These are phyloP conservation scores for Fusarium begoniae DNA, from an alignment of 2,329 filamentous ascomycete genomes.

Conservation along the genomic window DNA sequence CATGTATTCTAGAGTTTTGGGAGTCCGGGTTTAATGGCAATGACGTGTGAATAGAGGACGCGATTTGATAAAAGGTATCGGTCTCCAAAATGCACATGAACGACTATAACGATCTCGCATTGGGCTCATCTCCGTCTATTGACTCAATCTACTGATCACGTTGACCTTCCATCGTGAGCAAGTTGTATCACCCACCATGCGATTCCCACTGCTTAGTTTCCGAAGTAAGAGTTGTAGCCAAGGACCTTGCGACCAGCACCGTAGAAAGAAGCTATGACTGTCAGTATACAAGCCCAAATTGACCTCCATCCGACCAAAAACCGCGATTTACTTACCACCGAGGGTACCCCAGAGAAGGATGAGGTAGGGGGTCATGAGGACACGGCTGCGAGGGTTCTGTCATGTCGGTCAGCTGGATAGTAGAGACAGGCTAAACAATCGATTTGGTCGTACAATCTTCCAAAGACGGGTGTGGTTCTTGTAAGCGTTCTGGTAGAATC, in stretches of 20 bases:
- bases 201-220: constrained; percentile 54
- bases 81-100: neutral
- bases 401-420: constrained; percentile 33
- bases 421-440: constrained; percentile 6
- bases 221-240: constrained; percentile 83
- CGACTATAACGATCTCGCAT: constrained; percentile 28
- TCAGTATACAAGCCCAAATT: constrained; percentile 2
- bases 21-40: constrained; percentile 46
- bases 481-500: constrained; percentile 78
- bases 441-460: constrained; percentile 72
- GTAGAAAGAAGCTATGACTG: constrained; percentile 66
- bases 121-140: constrained; percentile 37
- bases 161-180: constrained; percentile 22
- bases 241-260: constrained; percentile 77
- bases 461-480: constrained; percentile 75
- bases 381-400: constrained; percentile 71
- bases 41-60: constrained; percentile 42
- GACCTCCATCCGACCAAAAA: neutral
- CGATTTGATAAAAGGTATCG: constrained; percentile 14
- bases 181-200: constrained; percentile 15
- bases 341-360: constrained; percentile 69
- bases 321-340: constrained; percentile 60
- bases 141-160: constrained; percentile 39
- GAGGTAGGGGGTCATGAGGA: constrained; percentile 75
- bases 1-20: constrained; percentile 45